Conservation (phyloP, 2,329 filamentous ascomycete genomes). For the Colletotrichum coccodes region DNA sequence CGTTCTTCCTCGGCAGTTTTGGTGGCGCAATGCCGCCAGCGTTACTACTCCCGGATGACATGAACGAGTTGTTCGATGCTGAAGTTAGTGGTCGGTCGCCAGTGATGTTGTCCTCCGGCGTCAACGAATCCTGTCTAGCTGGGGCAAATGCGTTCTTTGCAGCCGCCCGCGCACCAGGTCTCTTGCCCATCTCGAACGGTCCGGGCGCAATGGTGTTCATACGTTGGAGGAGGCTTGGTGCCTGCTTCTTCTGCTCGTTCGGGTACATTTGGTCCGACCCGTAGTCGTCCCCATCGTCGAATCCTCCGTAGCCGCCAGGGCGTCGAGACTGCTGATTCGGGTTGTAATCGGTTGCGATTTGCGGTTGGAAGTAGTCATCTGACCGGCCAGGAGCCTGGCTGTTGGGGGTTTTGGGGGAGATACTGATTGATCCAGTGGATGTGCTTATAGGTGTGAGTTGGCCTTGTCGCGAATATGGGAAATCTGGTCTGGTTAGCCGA, state of each 20-base stretch:
- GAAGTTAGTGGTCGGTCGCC: conserved; percentile 43
- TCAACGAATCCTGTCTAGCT: conserved; percentile 38
- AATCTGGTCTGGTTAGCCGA: conserved; percentile 57
- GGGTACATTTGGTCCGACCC: conserved; percentile 55
- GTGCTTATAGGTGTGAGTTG: conserved; percentile 73
- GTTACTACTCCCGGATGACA: conserved; percentile 29
- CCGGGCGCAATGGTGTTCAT: conserved; percentile 75
- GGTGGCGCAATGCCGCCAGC: conserved; percentile 43
- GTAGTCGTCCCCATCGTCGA: conserved; percentile 48
- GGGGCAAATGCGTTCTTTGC: conserved; percentile 47
- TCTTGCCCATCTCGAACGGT: conserved; percentile 66
- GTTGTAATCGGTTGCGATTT: conserved; percentile 54
- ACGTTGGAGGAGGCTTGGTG: conserved; percentile 61
- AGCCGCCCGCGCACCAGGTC: conserved; percentile 40
- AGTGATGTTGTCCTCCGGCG: conserved; percentile 30
- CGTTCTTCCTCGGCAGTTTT: conserved; percentile 58
- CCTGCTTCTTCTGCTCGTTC: conserved; percentile 55
- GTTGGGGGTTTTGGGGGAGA: conserved; percentile 71
- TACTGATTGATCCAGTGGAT: conserved; percentile 66
- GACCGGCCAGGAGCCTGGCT: conserved; percentile 53
- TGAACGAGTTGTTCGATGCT: conserved; percentile 41
- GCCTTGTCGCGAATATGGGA: conserved; percentile 62
- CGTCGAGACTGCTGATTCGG: conserved; percentile 50
- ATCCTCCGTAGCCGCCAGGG: conserved; percentile 62
- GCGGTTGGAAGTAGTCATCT: conserved; percentile 58